Percentiles rank a stretch among this genome's conserved stretches.
Conservation (phyloP, 768 basidiomycete genomes). For the Arthromyces matolae region DNA sequence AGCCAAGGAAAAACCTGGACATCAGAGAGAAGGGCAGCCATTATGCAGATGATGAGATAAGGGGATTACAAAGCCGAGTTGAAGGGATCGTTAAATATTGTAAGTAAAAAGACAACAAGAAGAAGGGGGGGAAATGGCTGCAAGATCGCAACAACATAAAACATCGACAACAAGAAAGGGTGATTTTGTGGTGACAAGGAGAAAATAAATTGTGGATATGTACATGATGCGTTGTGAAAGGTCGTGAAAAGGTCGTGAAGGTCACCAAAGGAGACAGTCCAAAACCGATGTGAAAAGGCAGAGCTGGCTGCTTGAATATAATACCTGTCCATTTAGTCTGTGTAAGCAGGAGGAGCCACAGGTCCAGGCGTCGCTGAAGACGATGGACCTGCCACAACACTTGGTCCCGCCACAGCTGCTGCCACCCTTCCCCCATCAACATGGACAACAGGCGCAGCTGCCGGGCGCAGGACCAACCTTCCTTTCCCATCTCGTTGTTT, state of each 20-base stretch:
- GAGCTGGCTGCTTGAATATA: too few species aligned
- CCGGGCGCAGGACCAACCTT: slow-evolving; percentile 19
- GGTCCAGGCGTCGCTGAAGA: too few species aligned
- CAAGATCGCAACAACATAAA: background rate
- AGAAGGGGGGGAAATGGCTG: background rate
- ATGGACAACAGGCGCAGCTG: slow-evolving; percentile 34
- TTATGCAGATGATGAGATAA: slow-evolving; percentile 1
- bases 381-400: background rate
- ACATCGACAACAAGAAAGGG: slow-evolving; percentile 1
- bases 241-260: slow-evolving; percentile 2
- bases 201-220: background rate
- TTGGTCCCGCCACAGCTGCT: slow-evolving; percentile 20
- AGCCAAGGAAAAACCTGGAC: background rate
- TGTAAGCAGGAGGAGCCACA: slow-evolving; percentile 19
- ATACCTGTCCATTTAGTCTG: slow-evolving; percentile 1
- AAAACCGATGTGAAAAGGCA: background rate
- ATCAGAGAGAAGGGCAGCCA: background rate
- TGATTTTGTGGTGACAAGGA: slow-evolving; percentile 4
- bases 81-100: background rate
- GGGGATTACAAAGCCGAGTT: background rate
- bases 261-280: background rate
- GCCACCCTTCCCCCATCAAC: slow-evolving; percentile 36
- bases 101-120: slow-evolving; percentile 2
- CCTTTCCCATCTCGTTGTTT: slow-evolving; percentile 16
- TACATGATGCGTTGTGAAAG: slow-evolving; percentile 1